Base-by-base conservation (phyloP, 2,329 filamentous ascomycete species). In the Arthroderma uncinatum region DNA sequence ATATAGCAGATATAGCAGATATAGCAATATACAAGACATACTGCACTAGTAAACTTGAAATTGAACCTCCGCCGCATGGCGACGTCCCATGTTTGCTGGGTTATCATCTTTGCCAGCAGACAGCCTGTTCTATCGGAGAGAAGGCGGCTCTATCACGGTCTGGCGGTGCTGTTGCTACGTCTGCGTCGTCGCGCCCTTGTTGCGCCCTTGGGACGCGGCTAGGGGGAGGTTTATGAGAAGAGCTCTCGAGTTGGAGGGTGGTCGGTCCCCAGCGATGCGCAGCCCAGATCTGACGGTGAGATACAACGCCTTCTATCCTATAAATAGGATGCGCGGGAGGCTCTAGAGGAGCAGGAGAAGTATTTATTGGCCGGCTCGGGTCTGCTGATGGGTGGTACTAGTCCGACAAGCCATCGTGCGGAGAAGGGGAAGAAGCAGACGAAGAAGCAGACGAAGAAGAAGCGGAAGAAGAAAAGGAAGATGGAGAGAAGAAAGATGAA, bases 51-150 rank as follows among this genome's bases (percentile, higher is more conserved):
- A 25, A 55, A 55, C 23, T 21, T 36, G 37, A 55, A 55, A 30
- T 44, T 44, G 39, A 55, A 55, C 39, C 53, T 40, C 25, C 39
- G 36, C 19, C 37, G 30, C 53, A 55, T 55, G 33, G 53, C 53
- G 37, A 55, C 25, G 19, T 55, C 53, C 53, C 36, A 44, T 14
- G 53, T 14, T 23, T 36, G 36, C 23, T 36, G 36, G 21, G 50
- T 37, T 10, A 53, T 37, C 50, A 53, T 53, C 8, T 36, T 30
- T 8, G 25, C 44, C 44, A n/a, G 25, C 39, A 40, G 44, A 30
- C 25, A 28, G 44, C 14, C 14, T 16, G 44, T 50, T 28, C 40
- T 33, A 28, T 30, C n/a, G 23, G 40, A 12, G 28, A 7, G n/a
- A 4, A 30, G 3, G 4, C 3, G 7, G 28, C 28, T 30, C 28